phyloP scores from a whole-genome alignment of 192 early-diverging fungal genomes.

The Geranomyces michiganensis region DNA sequence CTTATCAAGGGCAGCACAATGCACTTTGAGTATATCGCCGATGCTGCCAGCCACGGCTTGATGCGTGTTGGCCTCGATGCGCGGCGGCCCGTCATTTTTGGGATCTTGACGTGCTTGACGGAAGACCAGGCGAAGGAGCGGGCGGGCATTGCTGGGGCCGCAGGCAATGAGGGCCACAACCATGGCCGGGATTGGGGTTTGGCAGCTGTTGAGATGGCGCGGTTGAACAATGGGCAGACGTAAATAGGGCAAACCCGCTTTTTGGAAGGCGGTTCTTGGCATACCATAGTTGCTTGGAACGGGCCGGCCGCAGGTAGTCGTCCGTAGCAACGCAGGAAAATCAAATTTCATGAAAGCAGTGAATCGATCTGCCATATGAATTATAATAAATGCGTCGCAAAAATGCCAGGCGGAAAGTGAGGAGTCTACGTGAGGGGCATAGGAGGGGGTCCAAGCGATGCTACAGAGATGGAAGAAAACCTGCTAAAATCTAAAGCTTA shows the following conservation, averaged over 20 bases:
- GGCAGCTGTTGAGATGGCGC: slow-evolving; percentile 95
- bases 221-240: background rate
- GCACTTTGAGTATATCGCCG: slow-evolving; percentile 99
- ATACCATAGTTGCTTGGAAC: too few relatives aligned
- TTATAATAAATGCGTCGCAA: too few relatives aligned
- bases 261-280: too few relatives aligned
- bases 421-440: too few relatives aligned
- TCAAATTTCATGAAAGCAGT: too few relatives aligned
- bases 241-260: background rate
- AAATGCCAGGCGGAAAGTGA: too few relatives aligned
- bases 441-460: too few relatives aligned
- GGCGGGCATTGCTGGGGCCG: slow-evolving; percentile 64
- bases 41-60: slow-evolving; percentile 87
- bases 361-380: too few relatives aligned
- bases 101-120: slow-evolving; percentile 90
- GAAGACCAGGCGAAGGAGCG: slow-evolving; percentile 92
- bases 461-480: too few relatives aligned
- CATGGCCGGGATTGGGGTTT: slow-evolving; percentile 95
- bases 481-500: slow-evolving; percentile 30
- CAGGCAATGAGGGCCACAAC: slow-evolving; percentile 78
- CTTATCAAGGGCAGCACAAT: slow-evolving; percentile 98
- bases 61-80: slow-evolving; percentile 96
- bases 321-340: too few relatives aligned
- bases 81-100: slow-evolving; percentile 89
- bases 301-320: too few relatives aligned